These are phyloP conservation scores for Entomortierella parvispora DNA, from an alignment of 192 early-diverging fungal species.

Conservation along the genomic window DNA sequence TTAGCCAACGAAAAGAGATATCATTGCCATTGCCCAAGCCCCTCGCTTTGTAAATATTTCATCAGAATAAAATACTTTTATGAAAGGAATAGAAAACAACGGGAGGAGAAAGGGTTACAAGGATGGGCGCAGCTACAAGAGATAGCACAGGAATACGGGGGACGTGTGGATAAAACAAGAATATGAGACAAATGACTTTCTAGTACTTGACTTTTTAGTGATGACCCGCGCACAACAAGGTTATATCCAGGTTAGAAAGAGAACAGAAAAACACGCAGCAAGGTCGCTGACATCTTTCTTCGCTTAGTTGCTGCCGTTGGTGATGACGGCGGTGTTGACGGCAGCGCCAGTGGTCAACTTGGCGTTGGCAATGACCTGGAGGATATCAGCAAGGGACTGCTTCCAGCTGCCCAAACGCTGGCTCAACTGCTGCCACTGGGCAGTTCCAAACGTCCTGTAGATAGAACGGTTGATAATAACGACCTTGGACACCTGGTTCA, in stretches of 20 bases:
- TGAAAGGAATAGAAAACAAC: too few species aligned
- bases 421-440: constrained; percentile 85
- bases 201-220: not conserved
- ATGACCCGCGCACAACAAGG: not conserved
- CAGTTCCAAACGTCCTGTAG: constrained; percentile 82
- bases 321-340: constrained; percentile 39
- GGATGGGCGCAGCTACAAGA: too few species aligned
- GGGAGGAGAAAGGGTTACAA: too few species aligned
- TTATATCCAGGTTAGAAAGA: constrained; percentile 5
- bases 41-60: too few species aligned
- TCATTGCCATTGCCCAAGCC: too few species aligned
- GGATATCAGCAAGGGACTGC: constrained; percentile 77
- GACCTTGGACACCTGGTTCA: constrained; percentile 90
- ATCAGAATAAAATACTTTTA: too few species aligned
- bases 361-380: constrained; percentile 90
- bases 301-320: constrained; percentile 29
- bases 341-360: constrained; percentile 70
- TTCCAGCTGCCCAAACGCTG: constrained; percentile 82
- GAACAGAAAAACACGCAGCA: too few species aligned
- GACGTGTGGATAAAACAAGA: too few species aligned
- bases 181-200: too few species aligned
- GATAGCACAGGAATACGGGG: too few species aligned
- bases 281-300: not conserved
- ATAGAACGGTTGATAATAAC: constrained; percentile 85
- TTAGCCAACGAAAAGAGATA: too few species aligned